Evolutionary conservation across 2,329 filamentous ascomycete genomes (phyloP).

Genomic region (Sodiomyces alkalinus): DNA sequence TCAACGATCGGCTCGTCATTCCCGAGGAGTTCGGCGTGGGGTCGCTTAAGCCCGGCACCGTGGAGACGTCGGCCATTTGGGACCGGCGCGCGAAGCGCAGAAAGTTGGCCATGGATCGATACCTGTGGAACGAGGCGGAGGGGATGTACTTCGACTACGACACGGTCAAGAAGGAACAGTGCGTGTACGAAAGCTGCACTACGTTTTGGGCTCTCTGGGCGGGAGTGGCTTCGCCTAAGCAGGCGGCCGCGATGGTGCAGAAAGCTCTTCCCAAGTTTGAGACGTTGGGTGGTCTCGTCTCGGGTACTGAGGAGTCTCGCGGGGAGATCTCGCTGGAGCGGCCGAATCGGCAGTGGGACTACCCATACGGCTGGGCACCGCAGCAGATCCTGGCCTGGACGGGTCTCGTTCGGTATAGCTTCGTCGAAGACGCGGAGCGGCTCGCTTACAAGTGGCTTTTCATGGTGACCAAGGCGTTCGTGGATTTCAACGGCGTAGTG

Average conservation of each 20-base stretch:
- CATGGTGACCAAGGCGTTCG: constrained; percentile 97
- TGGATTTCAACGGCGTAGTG: constrained; percentile 95
- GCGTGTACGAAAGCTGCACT: constrained; percentile 76
- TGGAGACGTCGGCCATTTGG: constrained; percentile 78
- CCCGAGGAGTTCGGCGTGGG: constrained; percentile 68
- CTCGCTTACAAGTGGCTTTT: constrained; percentile 93
- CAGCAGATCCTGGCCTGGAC: constrained; percentile 98
- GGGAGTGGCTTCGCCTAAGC: constrained; percentile 68
- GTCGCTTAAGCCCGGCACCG: constrained; percentile 47
- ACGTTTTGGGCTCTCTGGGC: constrained; percentile 98
- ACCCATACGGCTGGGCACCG: constrained; percentile 94
- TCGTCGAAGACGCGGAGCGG: constrained; percentile 75
- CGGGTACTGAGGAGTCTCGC: constrained; percentile 79
- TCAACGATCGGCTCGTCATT: constrained; percentile 69
- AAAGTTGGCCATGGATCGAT: constrained; percentile 77
- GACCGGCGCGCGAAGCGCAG: constrained; percentile 75
- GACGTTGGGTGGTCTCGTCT: constrained; percentile 71
- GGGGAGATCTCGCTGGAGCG: constrained; percentile 65
- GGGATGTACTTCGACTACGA: constrained; percentile 99
- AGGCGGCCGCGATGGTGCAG: constrained; percentile 70
- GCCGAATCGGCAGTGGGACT: constrained; percentile 97
- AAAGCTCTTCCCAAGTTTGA: constrained; percentile 80
- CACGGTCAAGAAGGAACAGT: constrained; percentile 66
- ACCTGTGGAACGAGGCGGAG: constrained; percentile 80
- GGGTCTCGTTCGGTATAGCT: constrained; percentile 80